Evolutionary conservation across 2,329 filamentous ascomycete species (phyloP).

Genomic region (Xylaria sp.): DNA sequence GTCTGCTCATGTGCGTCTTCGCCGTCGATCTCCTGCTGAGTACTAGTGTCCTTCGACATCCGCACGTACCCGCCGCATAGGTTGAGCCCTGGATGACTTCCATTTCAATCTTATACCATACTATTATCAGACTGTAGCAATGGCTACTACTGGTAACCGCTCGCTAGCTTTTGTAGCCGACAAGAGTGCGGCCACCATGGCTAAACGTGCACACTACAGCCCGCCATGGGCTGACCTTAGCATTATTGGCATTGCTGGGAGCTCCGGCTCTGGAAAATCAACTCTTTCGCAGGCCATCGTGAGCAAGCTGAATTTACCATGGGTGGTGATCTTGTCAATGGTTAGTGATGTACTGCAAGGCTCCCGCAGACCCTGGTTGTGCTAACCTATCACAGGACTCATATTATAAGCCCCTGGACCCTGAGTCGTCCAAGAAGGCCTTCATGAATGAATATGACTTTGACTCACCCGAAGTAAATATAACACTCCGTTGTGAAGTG

Average conservation of each 20-base stretch:
- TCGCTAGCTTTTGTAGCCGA: constrained; percentile 48
- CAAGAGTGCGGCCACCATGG: constrained; percentile 57
- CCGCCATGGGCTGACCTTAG: constrained; percentile 96
- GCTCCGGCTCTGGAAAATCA: constrained; percentile 95
- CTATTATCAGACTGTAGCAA: constrained; percentile 36
- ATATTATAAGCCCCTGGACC: constrained; percentile 90
- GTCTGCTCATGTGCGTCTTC: constrained; percentile 10
- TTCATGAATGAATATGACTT: constrained; percentile 96
- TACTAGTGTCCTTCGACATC: constrained; percentile 3
- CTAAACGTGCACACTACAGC: constrained; percentile 78
- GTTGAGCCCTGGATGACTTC: constrained; percentile 31
- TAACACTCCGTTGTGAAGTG: constrained; percentile 10
- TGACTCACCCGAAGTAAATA: constrained; percentile 79
- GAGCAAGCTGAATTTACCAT: constrained; percentile 87
- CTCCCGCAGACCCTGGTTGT: constrained; percentile 20
- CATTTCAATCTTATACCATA: constrained; percentile 27
- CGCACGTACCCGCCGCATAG: constrained; percentile 13
- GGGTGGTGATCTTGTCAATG: constrained; percentile 98
- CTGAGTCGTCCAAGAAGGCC: constrained; percentile 81
- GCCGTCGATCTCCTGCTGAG: constrained; percentile 10
- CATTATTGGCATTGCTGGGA: constrained; percentile 96
- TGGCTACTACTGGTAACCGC: constrained; percentile 48
- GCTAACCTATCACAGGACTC: constrained; percentile 74
- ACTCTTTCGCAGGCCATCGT: constrained; percentile 94
- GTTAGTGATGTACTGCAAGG: constrained; percentile 60